These are phyloP conservation scores for Capillidium heterosporum DNA, from an alignment of 371 early-diverging fungal genomes.

Conservation along the genomic window DNA sequence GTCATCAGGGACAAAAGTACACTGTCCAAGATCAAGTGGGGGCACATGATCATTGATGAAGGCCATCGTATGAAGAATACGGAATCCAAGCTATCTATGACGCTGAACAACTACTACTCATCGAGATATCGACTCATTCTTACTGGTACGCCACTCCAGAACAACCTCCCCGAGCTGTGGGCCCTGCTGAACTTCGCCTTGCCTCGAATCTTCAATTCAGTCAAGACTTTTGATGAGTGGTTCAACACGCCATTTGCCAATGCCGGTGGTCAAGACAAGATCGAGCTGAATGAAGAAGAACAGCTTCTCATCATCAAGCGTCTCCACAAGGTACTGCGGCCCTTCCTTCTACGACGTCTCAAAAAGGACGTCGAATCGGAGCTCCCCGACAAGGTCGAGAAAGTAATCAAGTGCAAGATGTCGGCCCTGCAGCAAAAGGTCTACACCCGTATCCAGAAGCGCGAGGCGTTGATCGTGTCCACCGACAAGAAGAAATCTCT, in stretches of 20 bases:
- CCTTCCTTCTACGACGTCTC: constrained; percentile 91
- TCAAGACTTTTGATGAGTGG: constrained; percentile 95
- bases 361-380: constrained; percentile 99
- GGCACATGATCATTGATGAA: constrained; percentile 95
- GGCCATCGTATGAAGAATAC: constrained; percentile 98
- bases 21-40: constrained; percentile 77
- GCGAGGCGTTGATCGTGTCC: constrained; percentile 15
- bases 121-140: constrained; percentile 89
- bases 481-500: constrained; percentile 9
- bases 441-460: constrained; percentile 57
- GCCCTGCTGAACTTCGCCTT: constrained; percentile 93
- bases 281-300: constrained; percentile 94
- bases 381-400: constrained; percentile 97
- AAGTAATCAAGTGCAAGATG: constrained; percentile 84
- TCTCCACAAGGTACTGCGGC: constrained; percentile 88
- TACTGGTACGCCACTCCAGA: constrained; percentile 98
- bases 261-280: constrained; percentile 67
- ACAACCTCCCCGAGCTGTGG: constrained; percentile 98
- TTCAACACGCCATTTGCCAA: constrained; percentile 91
- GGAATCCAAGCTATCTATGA: constrained; percentile 67
- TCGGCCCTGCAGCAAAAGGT: constrained; percentile 65
- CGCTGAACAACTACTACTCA: constrained; percentile 67
- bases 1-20: constrained; percentile 81
- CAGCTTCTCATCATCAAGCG: constrained; percentile 89
- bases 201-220: constrained; percentile 90